Percentiles rank a stretch among this genome's conserved stretches.
Conservation (phyloP, 305 asterid species). For the Fraxinus sp. region DNA sequence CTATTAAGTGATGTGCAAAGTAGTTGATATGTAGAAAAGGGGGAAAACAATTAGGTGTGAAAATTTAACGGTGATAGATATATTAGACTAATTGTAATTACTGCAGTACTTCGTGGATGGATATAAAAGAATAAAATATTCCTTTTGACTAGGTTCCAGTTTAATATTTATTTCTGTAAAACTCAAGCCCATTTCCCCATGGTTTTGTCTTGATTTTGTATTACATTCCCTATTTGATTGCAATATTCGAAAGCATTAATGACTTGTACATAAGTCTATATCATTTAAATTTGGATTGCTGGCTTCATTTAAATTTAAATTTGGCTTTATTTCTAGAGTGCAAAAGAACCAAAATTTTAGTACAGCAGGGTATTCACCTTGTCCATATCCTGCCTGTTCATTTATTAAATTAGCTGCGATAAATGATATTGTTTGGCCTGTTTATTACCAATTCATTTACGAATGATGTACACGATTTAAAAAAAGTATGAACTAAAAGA, state of each 20-base stretch:
- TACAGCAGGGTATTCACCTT: not conserved
- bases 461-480: not conserved
- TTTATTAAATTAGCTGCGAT: not conserved
- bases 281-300: not conserved
- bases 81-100: not conserved
- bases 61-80: not conserved
- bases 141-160: not conserved
- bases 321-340: not conserved
- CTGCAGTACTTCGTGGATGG: not conserved
- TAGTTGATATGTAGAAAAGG: conserved; percentile 14
- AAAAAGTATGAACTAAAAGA: not conserved
- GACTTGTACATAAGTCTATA: not conserved
- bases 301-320: not conserved
- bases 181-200: not conserved
- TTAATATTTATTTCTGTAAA: not conserved
- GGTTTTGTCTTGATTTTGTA: not conserved
- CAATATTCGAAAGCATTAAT: not conserved
- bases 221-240: not conserved
- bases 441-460: not conserved
- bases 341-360: not conserved
- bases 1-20: conserved; percentile 14
- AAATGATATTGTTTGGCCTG: not conserved
- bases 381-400: not conserved
- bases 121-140: not conserved
- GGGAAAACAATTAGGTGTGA: not conserved